phyloP scores from a whole-genome alignment of 2,329 filamentous ascomycete genomes.

The Paecilomyces fulvus region DNA sequence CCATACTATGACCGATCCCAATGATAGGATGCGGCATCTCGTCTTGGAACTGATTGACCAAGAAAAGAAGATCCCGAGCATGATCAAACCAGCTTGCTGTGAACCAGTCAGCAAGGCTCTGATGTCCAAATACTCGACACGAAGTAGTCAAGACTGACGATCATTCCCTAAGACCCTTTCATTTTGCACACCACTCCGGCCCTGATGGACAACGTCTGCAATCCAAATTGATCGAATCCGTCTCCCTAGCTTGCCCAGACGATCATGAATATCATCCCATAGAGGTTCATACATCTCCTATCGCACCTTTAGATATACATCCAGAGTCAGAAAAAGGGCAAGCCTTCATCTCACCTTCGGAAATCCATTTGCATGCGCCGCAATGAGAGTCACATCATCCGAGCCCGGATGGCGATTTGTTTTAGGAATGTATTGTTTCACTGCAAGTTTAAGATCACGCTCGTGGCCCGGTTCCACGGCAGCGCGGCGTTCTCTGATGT shows the following conservation, averaged over 20 bases:
- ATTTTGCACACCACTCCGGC: conserved; percentile 63
- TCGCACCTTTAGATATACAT: conserved; percentile 1
- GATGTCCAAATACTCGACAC: not conserved
- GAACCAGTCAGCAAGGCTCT: not conserved
- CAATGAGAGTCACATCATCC: conserved; percentile 71
- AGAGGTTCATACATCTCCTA: conserved; percentile 79
- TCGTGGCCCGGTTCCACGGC: conserved; percentile 52
- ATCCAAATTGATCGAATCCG: conserved; percentile 71
- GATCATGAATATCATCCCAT: conserved; percentile 64
- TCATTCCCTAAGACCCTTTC: conserved; percentile 67
- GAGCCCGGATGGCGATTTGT: conserved; percentile 54
- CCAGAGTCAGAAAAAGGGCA: too few relatives aligned
- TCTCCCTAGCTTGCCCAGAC: conserved; percentile 46
- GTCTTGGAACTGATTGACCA: conserved; percentile 61
- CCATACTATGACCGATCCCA: conserved; percentile 80
- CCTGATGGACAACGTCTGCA: conserved; percentile 69
- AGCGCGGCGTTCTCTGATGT: conserved; percentile 46
- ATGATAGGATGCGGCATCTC: conserved; percentile 67
- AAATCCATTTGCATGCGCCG: conserved; percentile 75
- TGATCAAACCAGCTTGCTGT: conserved; percentile 71
- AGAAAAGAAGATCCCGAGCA: conserved; percentile 67
- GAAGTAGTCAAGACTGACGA: conserved; percentile 46
- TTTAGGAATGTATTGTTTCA: conserved; percentile 74
- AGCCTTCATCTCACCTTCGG: conserved; percentile 52
- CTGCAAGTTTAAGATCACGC: conserved; percentile 51